phyloP scores from a whole-genome alignment of 1,284 basidiomycete genomes.

The Garcileccinum viscosum region DNA sequence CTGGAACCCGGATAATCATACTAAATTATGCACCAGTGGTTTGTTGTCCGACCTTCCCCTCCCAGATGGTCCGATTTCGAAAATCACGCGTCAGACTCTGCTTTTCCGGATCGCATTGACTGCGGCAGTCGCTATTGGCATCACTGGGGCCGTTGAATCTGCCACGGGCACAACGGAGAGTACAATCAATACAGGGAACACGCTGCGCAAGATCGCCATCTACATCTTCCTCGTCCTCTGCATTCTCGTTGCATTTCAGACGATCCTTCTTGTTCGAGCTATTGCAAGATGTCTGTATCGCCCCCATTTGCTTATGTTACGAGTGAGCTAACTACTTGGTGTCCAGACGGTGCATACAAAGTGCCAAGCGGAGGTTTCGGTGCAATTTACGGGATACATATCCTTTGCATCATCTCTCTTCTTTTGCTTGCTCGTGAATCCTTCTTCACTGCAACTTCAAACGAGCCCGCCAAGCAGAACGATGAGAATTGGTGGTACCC shows the following conservation, averaged over 20 bases:
- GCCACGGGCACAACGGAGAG: constrained; percentile 19
- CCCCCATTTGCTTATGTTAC: neutral
- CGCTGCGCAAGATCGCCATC: constrained; percentile 43
- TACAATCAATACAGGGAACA: constrained; percentile 26
- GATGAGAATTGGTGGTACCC: constrained; percentile 55
- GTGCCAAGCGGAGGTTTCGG: constrained; percentile 32
- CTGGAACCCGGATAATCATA: neutral
- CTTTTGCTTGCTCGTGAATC: constrained; percentile 49
- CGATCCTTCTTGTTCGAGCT: constrained; percentile 39
- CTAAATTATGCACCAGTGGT: constrained; percentile 21
- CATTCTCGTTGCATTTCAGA: constrained; percentile 46
- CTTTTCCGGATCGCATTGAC: constrained; percentile 43
- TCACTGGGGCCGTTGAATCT: constrained; percentile 40
- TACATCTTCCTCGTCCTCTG: constrained; percentile 54
- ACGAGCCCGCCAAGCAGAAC: constrained; percentile 36
- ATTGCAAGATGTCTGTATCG: constrained; percentile 30
- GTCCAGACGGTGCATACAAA: constrained; percentile 31
- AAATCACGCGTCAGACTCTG: constrained; percentile 39
- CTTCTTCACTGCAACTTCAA: constrained; percentile 46
- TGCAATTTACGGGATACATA: constrained; percentile 39
- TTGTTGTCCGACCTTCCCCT: constrained; percentile 28
- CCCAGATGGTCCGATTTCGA: constrained; percentile 32
- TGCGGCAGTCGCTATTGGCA: constrained; percentile 47
- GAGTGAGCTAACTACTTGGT: constrained; percentile 4
- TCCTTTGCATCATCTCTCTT: constrained; percentile 46